Conservation (phyloP, 768 basidiomycete genomes). For the Podaxis sp. region DNA sequence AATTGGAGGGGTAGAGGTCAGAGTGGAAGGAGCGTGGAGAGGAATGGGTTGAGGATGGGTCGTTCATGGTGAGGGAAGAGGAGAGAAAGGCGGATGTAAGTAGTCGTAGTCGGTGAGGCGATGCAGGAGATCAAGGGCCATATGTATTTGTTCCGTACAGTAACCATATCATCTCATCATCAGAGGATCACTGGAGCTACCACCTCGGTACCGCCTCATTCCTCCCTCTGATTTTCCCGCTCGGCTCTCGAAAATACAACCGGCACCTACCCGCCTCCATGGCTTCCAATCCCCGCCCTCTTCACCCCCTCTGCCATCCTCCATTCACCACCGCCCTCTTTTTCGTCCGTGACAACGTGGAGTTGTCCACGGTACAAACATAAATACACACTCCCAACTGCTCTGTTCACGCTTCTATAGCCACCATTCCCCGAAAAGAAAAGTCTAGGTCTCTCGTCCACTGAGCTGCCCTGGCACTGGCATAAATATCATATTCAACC, state of each 20-base stretch:
- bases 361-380: not conserved
- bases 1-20: slow-evolving; percentile 23
- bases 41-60: slow-evolving; percentile 36
- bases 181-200: slow-evolving; percentile 5
- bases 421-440: not conserved
- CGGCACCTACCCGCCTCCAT: not conserved
- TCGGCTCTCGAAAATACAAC: not conserved
- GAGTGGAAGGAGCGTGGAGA: slow-evolving; percentile 29
- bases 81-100: slow-evolving; percentile 1
- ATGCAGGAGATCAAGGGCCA: slow-evolving; percentile 22
- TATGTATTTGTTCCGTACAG: slow-evolving; percentile 13
- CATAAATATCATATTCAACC: not conserved
- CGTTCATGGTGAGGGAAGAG: slow-evolving; percentile 12
- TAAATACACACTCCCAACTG: no score
- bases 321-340: not conserved
- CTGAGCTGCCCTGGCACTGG: not conserved
- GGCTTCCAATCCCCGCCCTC: not conserved
- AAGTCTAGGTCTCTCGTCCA: not conserved
- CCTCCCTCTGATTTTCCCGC: not conserved
- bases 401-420: not conserved
- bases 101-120: not conserved
- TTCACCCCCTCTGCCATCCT: not conserved
- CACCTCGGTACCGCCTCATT: not conserved
- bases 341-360: not conserved
- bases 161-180: slow-evolving; percentile 15